A percentile compares a stretch with the other conserved stretches of the same genome.
phyloP scores from a whole-genome alignment of 2,329 filamentous ascomycete species.

The Dothideomycetes sp. region DNA sequence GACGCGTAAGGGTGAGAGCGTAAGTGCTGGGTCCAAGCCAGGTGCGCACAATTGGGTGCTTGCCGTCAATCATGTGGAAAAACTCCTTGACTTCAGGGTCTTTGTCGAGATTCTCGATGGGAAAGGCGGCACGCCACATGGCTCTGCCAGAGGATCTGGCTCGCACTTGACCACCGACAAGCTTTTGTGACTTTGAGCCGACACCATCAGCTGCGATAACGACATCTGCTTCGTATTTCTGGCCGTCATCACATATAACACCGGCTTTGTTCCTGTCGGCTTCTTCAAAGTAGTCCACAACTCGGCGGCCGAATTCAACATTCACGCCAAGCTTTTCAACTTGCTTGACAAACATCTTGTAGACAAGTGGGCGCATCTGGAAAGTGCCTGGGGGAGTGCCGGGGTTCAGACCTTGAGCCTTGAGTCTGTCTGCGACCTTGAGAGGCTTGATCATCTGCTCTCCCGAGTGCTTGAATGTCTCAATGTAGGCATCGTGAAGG shows the following conservation, averaged over 20 bases:
- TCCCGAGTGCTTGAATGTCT: conserved; percentile 44
- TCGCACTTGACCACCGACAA: conserved; percentile 33
- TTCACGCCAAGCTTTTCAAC: conserved; percentile 34
- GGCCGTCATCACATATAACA: conserved; percentile 26
- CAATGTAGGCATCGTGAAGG: conserved; percentile 43
- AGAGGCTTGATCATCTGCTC: conserved; percentile 37
- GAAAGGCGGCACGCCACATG: conserved; percentile 23
- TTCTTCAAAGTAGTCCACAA: conserved; percentile 35
- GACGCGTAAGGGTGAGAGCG: conserved; percentile 32
- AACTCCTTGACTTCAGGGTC: conserved; percentile 36
- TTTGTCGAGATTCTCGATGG: conserved; percentile 32
- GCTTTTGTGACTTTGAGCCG: conserved; percentile 32
- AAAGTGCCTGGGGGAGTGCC: conserved; percentile 43
- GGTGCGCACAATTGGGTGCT: conserved; percentile 34
- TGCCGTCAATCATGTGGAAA: conserved; percentile 30
- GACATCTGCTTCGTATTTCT: conserved; percentile 30
- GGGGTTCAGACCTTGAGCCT: conserved; percentile 31
- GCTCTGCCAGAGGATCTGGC: conserved; percentile 20
- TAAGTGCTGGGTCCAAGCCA: conserved; percentile 33
- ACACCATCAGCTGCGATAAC: conserved; percentile 26
- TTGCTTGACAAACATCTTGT: conserved; percentile 43
- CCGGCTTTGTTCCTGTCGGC: conserved; percentile 18
- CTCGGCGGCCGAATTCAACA: conserved; percentile 29
- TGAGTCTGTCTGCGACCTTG: conserved; percentile 40
- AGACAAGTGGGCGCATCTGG: conserved; percentile 45